Evolutionary conservation across 257 asterid genomes (phyloP).

Genomic region (Prunella vulgaris): DNA sequence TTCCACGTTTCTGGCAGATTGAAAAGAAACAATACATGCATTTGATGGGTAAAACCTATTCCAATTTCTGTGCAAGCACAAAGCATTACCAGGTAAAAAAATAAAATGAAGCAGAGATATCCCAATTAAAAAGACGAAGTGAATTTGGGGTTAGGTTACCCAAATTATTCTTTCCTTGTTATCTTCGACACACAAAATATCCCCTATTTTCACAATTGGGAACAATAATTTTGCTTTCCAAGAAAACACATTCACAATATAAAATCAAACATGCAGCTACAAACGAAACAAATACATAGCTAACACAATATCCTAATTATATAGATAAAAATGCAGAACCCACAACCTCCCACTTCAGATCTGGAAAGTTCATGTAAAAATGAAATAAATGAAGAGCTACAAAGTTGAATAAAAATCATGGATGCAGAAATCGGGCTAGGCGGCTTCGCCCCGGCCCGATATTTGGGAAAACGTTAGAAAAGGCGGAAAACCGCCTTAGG

Average conservation of each 20-base stretch:
- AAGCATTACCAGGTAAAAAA: not conserved
- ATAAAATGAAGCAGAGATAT: not conserved
- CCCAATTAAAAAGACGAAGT: not conserved
- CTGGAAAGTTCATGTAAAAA: conserved; percentile 14
- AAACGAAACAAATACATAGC: not conserved
- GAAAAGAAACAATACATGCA: not conserved
- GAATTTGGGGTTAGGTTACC: not conserved
- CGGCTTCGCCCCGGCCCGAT: too few species aligned
- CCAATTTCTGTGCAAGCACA: not conserved
- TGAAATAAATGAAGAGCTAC: not conserved
- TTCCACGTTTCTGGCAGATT: not conserved
- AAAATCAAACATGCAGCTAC: conserved; percentile 16
- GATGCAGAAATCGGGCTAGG: too few species aligned
- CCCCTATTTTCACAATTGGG: not conserved
- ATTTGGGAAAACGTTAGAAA: too few species aligned
- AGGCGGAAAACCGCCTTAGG: too few species aligned
- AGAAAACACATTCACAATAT: not conserved
- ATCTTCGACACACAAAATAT: not conserved
- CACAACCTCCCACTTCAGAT: conserved; percentile 31
- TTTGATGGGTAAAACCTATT: not conserved
- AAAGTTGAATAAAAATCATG: not conserved
- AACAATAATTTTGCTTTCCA: not conserved
- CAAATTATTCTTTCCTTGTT: not conserved
- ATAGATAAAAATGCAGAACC: not conserved
- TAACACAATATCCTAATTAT: conserved; percentile 1